Evolutionary conservation across 1,284 basidiomycete genomes (phyloP), one percentile per base, ranked within the genome.

Genomic region (Microbotryomycetes sp.): DNA sequence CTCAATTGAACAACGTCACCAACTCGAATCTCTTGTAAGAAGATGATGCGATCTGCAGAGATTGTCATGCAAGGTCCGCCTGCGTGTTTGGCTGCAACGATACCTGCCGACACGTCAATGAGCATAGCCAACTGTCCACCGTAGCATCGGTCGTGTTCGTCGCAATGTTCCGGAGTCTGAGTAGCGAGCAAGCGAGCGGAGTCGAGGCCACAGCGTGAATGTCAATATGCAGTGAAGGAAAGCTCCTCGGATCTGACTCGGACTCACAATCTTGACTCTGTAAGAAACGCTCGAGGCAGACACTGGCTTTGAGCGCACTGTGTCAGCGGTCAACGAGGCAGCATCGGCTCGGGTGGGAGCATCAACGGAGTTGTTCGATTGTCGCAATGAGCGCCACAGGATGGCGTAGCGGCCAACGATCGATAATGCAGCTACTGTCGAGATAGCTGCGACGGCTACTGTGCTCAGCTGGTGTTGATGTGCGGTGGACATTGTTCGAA

Each of bases 41-140:
- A 73, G 14, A 76, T 62, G 47, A 70, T 67, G 2, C 68, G 64
- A 36, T 77, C 76, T 32, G 74, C 69, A 48, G 71, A 73, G 59
- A 77, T 69, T 25, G 76, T 77, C n/a, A 77, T 70, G 55, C 74
- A 76, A 26, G 72, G 71, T 4, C 68, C 64, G 23, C 69, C 72
- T 4, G 76, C 73, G 42, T 77, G 76, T 45, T 75, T 72, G 32
- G 76, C 68, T 1, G 75, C 74, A 12, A 74, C 74, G 6, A 77
- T 73, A 2, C 76, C 76, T 4, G 76, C 76, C 2, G 74, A 72
- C n/a, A 77, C 72, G 51, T 77, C 76, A 64, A 77, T 74, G 23
- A 77, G 64, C 58, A 75, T 77, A 60, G 77, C 71, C 7, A 77
- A 68, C 16, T 76, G 76, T 26, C 76, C 76, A 4, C 75, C 76